Conservation (phyloP, 139 green algal genomes). For the Tetradesmus lagerheimii region DNA sequence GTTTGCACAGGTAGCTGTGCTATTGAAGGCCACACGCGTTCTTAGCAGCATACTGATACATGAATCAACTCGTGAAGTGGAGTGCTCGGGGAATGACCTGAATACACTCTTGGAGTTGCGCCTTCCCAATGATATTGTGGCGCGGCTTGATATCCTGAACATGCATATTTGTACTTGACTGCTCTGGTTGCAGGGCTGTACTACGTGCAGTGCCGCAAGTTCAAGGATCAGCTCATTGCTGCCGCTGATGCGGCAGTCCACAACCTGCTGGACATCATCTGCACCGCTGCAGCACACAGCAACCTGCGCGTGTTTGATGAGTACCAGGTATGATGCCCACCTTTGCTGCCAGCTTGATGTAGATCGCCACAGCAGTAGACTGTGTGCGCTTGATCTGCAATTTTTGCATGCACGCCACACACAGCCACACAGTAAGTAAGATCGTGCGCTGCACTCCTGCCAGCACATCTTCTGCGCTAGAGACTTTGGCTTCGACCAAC, state of each 20-base stretch:
- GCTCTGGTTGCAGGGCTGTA: slow-evolving; percentile 67
- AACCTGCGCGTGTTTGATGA: slow-evolving; percentile 73
- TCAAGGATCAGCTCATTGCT: slow-evolving; percentile 72
- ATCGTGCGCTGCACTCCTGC: too few species aligned
- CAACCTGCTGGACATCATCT: slow-evolving; percentile 57
- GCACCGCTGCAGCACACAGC: slow-evolving; percentile 47
- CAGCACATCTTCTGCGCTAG: too few species aligned
- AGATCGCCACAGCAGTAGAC: neutral
- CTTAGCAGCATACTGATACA: neutral
- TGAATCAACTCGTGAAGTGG: too few species aligned
- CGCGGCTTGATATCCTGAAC: neutral
- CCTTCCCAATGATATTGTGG: too few species aligned
- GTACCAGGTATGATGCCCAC: slow-evolving; percentile 57
- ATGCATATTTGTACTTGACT: neutral
- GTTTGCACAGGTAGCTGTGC: neutral
- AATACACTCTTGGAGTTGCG: too few species aligned
- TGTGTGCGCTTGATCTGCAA: too few species aligned
- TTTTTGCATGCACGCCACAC: too few species aligned
- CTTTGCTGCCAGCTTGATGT: neutral
- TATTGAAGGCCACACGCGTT: neutral
- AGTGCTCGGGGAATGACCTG: too few species aligned
- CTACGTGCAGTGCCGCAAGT: slow-evolving; percentile 58
- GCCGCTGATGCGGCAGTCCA: slow-evolving; percentile 61
- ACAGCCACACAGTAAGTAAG: too few species aligned
- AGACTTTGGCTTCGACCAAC: too few species aligned